These are phyloP conservation scores for Brassica nigra DNA, from an alignment of 345 rosid species.

Conservation along the genomic window DNA sequence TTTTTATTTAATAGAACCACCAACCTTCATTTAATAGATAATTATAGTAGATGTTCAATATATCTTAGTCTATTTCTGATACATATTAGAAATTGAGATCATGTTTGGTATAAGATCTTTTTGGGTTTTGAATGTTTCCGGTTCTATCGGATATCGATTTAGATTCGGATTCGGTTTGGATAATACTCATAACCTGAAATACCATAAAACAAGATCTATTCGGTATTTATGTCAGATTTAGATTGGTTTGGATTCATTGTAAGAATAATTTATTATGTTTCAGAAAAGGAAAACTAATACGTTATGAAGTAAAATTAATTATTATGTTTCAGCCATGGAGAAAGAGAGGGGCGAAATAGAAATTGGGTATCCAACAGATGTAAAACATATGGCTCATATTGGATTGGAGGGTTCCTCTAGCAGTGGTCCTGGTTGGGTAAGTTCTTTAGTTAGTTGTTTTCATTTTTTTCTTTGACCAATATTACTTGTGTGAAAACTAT, in stretches of 20 bases:
- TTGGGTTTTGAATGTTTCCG: too few relatives aligned
- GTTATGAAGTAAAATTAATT: not conserved
- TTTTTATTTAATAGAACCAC: too few relatives aligned
- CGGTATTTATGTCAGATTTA: too few relatives aligned
- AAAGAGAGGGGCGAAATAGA: slow-evolving; percentile 68
- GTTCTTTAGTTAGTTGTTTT: slow-evolving; percentile 23
- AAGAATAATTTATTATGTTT: not conserved
- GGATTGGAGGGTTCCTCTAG: slow-evolving; percentile 85
- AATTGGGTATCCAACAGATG: slow-evolving; percentile 95
- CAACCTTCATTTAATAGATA: too few relatives aligned
- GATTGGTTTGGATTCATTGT: not conserved
- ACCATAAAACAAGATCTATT: too few relatives aligned
- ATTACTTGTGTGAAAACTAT: not conserved
- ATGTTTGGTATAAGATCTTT: too few relatives aligned
- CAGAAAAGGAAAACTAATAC: not conserved
- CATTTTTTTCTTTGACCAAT: not conserved
- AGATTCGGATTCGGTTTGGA: too few relatives aligned
- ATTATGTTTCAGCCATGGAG: slow-evolving; percentile 37
- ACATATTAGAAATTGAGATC: too few relatives aligned
- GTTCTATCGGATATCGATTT: too few relatives aligned
- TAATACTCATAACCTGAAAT: too few relatives aligned
- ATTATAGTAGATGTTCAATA: too few relatives aligned
- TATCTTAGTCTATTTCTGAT: too few relatives aligned
- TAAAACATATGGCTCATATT: slow-evolving; percentile 89
- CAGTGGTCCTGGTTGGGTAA: slow-evolving; percentile 84